A percentile compares a stretch with the other conserved stretches of the same genome.
phyloP scores from a whole-genome alignment of 495 filamentous ascomycete genomes.

The Pseudevernia furfuracea region DNA sequence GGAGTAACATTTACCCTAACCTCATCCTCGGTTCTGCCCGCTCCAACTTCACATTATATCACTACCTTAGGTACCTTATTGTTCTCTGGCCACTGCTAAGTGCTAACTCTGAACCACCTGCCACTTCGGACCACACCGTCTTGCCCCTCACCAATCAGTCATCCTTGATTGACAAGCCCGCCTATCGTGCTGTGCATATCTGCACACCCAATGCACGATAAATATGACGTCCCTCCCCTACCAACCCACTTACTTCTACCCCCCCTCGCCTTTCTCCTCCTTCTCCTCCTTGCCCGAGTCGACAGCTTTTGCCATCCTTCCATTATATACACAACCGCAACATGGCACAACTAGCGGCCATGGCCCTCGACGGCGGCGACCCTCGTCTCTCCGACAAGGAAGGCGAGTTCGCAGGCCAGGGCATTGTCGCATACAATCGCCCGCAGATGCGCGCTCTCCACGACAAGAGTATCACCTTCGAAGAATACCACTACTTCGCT shows the following conservation, averaged over 20 bases:
- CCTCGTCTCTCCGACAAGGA: constrained; percentile 15
- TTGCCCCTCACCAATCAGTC: background rate
- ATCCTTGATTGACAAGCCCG: background rate
- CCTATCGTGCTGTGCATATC: background rate
- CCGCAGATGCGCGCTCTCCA: constrained; percentile 25
- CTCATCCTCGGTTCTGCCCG: background rate
- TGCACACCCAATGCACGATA: background rate
- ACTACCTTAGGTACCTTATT: too few species aligned
- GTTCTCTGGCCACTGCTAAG: too few species aligned
- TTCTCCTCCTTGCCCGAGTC: background rate
- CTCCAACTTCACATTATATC: background rate
- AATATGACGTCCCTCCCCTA: background rate
- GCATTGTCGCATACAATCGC: constrained; percentile 15
- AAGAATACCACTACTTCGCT: constrained; percentile 37
- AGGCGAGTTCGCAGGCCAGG: constrained; percentile 13
- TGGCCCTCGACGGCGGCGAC: constrained; percentile 21
- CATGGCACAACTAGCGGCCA: constrained; percentile 15
- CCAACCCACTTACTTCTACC: background rate
- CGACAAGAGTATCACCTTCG: constrained; percentile 33
- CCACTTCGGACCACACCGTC: background rate
- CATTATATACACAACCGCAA: background rate
- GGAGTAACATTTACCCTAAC: background rate
- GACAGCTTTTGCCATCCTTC: background rate
- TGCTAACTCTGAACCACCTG: background rate
- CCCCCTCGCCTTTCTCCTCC: too few species aligned